A percentile compares a stretch with the other conserved stretches of the same genome.
Evolutionary conservation across 2,329 filamentous ascomycete species (phyloP).

Genomic region (Penicillium carneum): DNA sequence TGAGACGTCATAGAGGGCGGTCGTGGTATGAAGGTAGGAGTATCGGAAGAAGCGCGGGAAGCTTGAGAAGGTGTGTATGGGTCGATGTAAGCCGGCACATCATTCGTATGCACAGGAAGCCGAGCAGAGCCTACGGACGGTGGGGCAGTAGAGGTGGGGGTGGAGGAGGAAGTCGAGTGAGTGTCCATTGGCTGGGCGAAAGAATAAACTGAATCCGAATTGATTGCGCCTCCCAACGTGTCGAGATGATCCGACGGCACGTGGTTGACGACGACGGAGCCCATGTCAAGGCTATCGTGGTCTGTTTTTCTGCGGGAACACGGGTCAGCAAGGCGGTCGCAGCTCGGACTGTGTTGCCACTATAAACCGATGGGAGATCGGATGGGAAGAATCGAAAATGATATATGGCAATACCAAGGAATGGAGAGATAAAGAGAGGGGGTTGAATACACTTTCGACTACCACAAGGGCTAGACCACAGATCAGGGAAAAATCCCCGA

Average conservation of each 20-base stretch:
- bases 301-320: constrained; percentile 13
- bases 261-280: constrained; percentile 70
- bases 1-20: constrained; percentile 61
- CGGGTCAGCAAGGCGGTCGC: constrained; percentile 24
- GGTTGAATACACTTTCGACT: constrained; percentile 11
- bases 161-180: constrained; percentile 33
- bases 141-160: constrained; percentile 50
- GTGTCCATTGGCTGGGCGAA: constrained; percentile 21
- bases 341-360: constrained; percentile 9
- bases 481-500: constrained; percentile 7
- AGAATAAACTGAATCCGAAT: constrained; percentile 49
- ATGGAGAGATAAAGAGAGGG: constrained; percentile 5
- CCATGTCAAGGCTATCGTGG: constrained; percentile 59
- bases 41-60: constrained; percentile 36
- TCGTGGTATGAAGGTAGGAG: constrained; percentile 31
- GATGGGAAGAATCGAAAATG: constrained; percentile 3
- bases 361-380: neutral
- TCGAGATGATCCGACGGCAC: constrained; percentile 75
- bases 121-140: constrained; percentile 47
- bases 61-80: constrained; percentile 31
- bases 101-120: constrained; percentile 36
- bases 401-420: neutral
- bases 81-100: constrained; percentile 49
- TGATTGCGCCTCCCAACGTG: constrained; percentile 63
- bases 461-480: neutral